Base-by-base conservation (phyloP, 306 rosid species). In the Argentina anserina region DNA sequence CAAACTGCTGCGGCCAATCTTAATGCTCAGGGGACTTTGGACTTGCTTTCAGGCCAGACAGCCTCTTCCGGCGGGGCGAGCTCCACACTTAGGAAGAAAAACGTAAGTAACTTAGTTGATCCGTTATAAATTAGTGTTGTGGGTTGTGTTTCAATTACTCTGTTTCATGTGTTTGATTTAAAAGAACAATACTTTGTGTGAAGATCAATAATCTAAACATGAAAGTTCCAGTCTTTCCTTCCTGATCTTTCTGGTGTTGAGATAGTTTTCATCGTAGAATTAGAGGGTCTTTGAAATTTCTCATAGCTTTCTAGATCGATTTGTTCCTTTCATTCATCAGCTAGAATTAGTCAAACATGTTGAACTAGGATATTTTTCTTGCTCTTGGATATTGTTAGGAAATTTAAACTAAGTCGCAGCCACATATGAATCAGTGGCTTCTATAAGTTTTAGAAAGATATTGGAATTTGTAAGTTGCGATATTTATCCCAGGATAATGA, bases 41-140 rank as follows among this genome's bases (percentile, higher is more conserved):
- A 90, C 83, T 88, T 90, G 73, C 53, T 77, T 40, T 92, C 90
- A 26, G 96, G 94, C 8, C 6, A 42, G 61, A 46, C 36, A 20
- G 0, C 70, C 39, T 31, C 70, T 5, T 14, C 46, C 76, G 62
- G 83, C 0, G 69, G 85, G 2, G 88, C 82, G 2, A 36, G 41
- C 67, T 75, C 86, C 6, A 46, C 1, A 0, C 29, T 25, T 0
- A 78, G 70, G 47, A 85, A 81, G 31, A 79, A 82, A 78, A 90
- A 84, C 65, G 96, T 91, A 55, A 91, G 96, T 73, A 20, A 11
- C 50, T 71, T 43, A 2, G 18, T 43, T 34, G 7, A 50, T 61
- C 25, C 5, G 40, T 6, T 7, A 28, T 43, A 3, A 0, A 12
- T 43, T 15, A 43, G 47, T 43, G 10, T 49, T 20, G 55, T 20